These are phyloP conservation scores for Fusarium drepaniforme DNA, from an alignment of 2,329 filamentous ascomycete species.

Conservation along the genomic window DNA sequence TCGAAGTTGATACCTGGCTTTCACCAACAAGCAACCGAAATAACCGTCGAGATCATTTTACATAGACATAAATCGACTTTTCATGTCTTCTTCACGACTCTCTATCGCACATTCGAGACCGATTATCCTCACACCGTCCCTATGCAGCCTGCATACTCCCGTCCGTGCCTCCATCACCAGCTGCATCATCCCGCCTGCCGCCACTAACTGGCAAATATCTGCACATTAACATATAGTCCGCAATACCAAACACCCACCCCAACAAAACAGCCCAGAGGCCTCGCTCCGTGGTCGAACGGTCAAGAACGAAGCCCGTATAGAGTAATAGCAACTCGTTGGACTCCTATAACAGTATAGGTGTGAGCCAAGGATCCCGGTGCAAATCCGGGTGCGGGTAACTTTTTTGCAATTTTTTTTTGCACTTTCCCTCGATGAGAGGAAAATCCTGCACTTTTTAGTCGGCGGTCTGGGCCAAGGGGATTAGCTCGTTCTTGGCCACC, in stretches of 20 bases:
- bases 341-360: slow-evolving; percentile 48
- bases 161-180: slow-evolving; percentile 14
- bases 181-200: slow-evolving; percentile 23
- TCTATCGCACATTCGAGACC: neutral
- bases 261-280: slow-evolving; percentile 28
- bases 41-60: neutral
- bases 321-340: slow-evolving; percentile 53
- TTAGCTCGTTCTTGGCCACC: neutral
- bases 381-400: slow-evolving; percentile 51
- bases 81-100: neutral
- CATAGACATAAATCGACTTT: no score
- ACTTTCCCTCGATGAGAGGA: neutral
- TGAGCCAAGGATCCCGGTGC: slow-evolving; percentile 53
- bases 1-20: neutral
- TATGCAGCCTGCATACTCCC: slow-evolving; percentile 18
- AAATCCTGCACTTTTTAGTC: neutral
- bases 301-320: slow-evolving; percentile 46
- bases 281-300: slow-evolving; percentile 40
- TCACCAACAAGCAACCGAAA: neutral
- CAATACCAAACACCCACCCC: slow-evolving; percentile 5
- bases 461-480: no score
- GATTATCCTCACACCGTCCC: neutral
- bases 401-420: slow-evolving; percentile 24
- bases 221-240: slow-evolving; percentile 24
- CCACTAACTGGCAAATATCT: slow-evolving; percentile 31